These are phyloP conservation scores for Thalassia testudinum DNA, from an alignment of 116 monocot species.

Conservation along the genomic window DNA sequence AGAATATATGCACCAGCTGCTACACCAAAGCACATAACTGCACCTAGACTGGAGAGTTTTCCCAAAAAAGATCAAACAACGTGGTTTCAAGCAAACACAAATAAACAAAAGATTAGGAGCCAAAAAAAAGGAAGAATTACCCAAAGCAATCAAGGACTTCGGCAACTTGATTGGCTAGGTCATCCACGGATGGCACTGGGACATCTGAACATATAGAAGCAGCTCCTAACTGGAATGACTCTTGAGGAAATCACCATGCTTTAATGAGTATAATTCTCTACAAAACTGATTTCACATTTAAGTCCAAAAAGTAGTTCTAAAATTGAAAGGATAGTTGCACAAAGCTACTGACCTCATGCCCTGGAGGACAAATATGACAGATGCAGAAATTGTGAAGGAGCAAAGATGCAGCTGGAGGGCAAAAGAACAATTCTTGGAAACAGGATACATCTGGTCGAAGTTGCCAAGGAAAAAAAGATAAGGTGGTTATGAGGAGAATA, in stretches of 20 bases:
- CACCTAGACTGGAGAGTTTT: constrained; percentile 31
- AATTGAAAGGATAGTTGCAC: background rate
- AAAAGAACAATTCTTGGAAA: constrained; percentile 89
- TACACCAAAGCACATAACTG: constrained; percentile 90
- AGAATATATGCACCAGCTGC: constrained; percentile 79
- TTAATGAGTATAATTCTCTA: background rate
- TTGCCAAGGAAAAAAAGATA: background rate
- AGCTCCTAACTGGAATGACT: constrained; percentile 78
- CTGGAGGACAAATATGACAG: constrained; percentile 84
- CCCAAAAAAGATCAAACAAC: background rate
- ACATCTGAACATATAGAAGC: constrained; percentile 63
- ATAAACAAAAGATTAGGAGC: background rate
- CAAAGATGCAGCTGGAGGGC: constrained; percentile 59
- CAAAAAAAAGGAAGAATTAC: constrained; percentile 13
- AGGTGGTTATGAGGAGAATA: background rate
- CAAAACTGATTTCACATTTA: background rate
- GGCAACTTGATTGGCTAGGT: constrained; percentile 73
- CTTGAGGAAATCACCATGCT: constrained; percentile 24
- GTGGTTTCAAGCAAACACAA: background rate
- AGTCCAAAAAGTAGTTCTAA: background rate
- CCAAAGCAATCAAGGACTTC: constrained; percentile 76
- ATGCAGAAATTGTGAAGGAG: constrained; percentile 91
- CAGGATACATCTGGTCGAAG: constrained; percentile 63
- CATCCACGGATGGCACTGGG: constrained; percentile 62
- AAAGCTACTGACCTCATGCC: constrained; percentile 76